Evolutionary conservation across 2,329 filamentous ascomycete species (phyloP), one percentile per base, ranked within the genome.

Genomic region (Xylaria sp.): DNA sequence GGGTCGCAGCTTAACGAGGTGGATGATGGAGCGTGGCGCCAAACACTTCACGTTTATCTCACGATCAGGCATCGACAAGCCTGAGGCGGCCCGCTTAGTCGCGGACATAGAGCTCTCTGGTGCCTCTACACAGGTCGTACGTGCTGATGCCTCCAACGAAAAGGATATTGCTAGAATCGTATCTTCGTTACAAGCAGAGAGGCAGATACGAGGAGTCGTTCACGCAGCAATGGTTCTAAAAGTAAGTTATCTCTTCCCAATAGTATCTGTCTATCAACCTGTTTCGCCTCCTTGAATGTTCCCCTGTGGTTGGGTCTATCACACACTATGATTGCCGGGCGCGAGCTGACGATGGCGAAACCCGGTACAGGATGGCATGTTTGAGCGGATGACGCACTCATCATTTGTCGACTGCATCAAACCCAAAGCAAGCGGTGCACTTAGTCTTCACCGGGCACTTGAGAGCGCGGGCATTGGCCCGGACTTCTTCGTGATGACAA

Each of bases 1-100:
- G 0, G 79, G 80, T 1, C 73, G 78, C 2, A 78, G 76, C 27
- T 54, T 81, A 23, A 75, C 79, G 0, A 69, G 63, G 6, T 80
- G 78, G 77, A 79, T 81, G 77, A 74, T 79, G 70, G 70, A 69
- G n/a, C 59, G 44, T 1, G 80, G 80, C 1, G 79, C 79, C 1
- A 70, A 74, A 18, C 66, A 72, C 35, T 78, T 82, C 57, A 60
- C 71, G 5, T 81, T 81, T 69, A 71, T 82, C 5, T 79, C 77
- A 0, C 74, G 80, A 0, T 77, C 75, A 1, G 79, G 76, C 5
- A 64, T 71, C 1, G 74, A 77, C 21, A 69, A 71, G n/a, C 60
- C 68, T 1, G 59, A 71, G 8, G 80, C 81, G 0, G 68, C 72
- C 35, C 65, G 69, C n/a, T 42, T 71, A 12, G 44, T 71, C 10